Conservation (phyloP, 192 early-diverging fungal species). For the Coemansia sp. region DNA sequence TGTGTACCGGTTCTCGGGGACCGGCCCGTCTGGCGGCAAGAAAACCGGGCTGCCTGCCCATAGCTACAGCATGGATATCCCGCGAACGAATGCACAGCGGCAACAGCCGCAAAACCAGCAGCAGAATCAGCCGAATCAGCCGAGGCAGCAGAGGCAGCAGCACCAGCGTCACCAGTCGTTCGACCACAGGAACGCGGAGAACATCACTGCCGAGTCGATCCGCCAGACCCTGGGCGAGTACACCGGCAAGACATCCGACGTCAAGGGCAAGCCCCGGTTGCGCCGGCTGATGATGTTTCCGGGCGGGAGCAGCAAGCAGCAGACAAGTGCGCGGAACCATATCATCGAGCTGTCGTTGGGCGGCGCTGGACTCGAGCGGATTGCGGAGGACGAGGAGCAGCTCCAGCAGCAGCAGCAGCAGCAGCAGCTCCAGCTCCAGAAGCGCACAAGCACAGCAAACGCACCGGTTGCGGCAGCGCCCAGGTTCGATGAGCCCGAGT, state of each 20-base stretch:
- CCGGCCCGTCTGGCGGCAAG: not conserved
- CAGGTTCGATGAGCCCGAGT: conserved; percentile 5
- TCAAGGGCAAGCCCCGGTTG: conserved; percentile 30
- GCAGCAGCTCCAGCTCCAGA: conserved; percentile 1
- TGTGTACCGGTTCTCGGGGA: conserved; percentile 9
- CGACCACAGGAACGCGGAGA: conserved; percentile 21
- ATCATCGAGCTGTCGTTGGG: conserved; percentile 2
- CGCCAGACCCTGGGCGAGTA: conserved; percentile 29
- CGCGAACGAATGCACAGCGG: conserved; percentile 8
- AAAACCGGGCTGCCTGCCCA: not conserved
- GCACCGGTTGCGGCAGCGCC: not conserved
- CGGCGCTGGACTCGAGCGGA: conserved; percentile 20
- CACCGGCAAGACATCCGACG: conserved; percentile 19
- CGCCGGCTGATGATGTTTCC: conserved; percentile 37
- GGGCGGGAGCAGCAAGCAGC: conserved; percentile 7
- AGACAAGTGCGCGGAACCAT: conserved; percentile 11
- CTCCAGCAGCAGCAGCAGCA: too few relatives aligned
- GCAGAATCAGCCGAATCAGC: conserved; percentile 13
- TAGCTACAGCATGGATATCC: conserved; percentile 44
- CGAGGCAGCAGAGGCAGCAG: too few relatives aligned
- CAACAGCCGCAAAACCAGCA: not conserved
- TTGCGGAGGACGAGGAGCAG: conserved; percentile 50
- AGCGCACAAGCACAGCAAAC: not conserved
- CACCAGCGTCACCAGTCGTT: not conserved
- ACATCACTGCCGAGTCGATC: conserved; percentile 36